Base-by-base conservation (phyloP, 1,284 basidiomycete species). In the Somion occarium region DNA sequence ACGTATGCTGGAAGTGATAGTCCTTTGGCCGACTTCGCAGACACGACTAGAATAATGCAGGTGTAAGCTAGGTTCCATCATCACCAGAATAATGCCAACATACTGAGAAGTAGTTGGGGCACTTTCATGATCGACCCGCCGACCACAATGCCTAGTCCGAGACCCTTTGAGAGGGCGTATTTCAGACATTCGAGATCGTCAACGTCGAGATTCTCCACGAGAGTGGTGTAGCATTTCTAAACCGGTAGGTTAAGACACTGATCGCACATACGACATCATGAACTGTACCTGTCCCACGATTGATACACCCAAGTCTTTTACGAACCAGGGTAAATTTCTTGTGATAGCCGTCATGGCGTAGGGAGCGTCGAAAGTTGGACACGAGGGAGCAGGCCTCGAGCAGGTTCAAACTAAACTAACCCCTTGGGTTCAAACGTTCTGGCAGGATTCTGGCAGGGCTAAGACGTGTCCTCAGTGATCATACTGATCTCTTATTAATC, bases 71-170 rank as follows among this genome's bases (percentile, higher is more conserved):
- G 54, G 38, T 19, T 41, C 24, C 54, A 38, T 41, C n/a, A n/a
- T n/a, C n/a, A 43, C 18, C 49, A 44, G 12, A 22, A 27, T n/a
- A n/a, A 26, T 39, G 11, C 34, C 3, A 19, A 76, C 86, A 64
- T 60, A 89, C 86, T 87, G 49, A 88, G 76, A 23, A 86, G 61
- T 9, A 93, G 69, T 64, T 98, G 96, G 2, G 96, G 96, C 12
- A 98, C 79, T 71, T 98, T 98, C 84, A 98, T 91, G 55, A 98
- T 92, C 23, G 88, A 87, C 1, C 95, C 94, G 47, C 94, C 96
- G 1, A 92, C 73, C 38, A 98, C 93, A 56, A 99, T 95, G 0
- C 89, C 95, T 24, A 98, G 72, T 0, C 96, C 96, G 5, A 99
- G 74, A 0, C 85, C 92, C 65, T 98, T 99, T 2, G 94, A 98